Conservation (phyloP, 805 yeast species). For the Candida parachauliodes region DNA sequence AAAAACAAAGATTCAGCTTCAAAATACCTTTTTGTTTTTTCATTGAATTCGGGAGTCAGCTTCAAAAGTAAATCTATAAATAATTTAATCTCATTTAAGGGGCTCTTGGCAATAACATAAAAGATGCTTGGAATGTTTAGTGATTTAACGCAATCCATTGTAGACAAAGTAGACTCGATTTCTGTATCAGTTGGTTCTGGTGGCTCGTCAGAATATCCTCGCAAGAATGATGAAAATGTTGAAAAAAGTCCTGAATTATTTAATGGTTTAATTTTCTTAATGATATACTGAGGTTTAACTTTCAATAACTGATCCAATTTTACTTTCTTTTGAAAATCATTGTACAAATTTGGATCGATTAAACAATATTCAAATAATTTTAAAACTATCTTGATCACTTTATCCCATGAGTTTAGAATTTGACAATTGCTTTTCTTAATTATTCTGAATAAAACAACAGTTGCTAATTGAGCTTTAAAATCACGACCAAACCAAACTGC, state of each 20-base stretch:
- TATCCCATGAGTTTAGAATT: constrained; percentile 57
- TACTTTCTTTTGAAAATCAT: constrained; percentile 58
- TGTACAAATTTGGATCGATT: constrained; percentile 57
- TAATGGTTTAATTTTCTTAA: constrained; percentile 59
- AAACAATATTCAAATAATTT: constrained; percentile 71
- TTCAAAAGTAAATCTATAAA: constrained; percentile 26
- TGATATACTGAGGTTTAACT: constrained; percentile 64
- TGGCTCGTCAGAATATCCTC: constrained; percentile 80
- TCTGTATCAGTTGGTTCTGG: constrained; percentile 94
- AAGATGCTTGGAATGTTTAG: constrained; percentile 59
- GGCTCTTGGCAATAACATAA: constrained; percentile 42
- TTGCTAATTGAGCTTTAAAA: constrained; percentile 86
- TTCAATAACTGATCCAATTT: constrained; percentile 52
- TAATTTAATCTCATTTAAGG: constrained; percentile 29
- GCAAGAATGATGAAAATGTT: constrained; percentile 86
- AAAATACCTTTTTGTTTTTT: constrained; percentile 34
- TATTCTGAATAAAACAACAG: constrained; percentile 80
- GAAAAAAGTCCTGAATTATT: constrained; percentile 80
- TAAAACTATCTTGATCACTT: constrained; percentile 55
- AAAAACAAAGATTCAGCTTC: constrained; percentile 49
- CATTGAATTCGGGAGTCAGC: constrained; percentile 23
- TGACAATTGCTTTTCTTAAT: constrained; percentile 53
- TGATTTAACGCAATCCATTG: constrained; percentile 77
- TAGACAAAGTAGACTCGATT: constrained; percentile 77
- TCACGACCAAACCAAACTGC: constrained; percentile 85